These are phyloP conservation scores for Thalassiosira oceanica DNA, from an alignment of 352 stramenopile species.

Conservation along the genomic window DNA sequence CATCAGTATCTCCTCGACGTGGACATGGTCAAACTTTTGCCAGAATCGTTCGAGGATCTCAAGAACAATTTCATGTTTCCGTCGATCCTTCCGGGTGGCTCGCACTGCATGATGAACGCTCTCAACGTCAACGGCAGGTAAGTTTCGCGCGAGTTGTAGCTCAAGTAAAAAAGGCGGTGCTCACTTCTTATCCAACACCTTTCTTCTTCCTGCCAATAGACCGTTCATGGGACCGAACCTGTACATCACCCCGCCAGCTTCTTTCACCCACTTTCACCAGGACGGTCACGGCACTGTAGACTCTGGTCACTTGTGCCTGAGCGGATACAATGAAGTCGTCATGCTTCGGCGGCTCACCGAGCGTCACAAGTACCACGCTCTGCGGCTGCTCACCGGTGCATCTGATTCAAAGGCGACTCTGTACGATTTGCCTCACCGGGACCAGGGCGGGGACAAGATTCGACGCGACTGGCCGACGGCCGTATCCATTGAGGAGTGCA, in stretches of 20 bases:
- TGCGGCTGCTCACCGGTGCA: conserved; percentile 54
- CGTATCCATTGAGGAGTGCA: conserved; percentile 61
- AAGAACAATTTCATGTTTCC: conserved; percentile 59
- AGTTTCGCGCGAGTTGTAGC: no score
- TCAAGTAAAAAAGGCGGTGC: neutral
- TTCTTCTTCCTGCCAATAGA: conserved; percentile 43
- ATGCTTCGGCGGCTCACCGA: conserved; percentile 75
- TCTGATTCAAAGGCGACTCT: conserved; percentile 34
- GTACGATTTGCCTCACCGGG: conserved; percentile 72
- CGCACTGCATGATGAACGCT: conserved; percentile 78
- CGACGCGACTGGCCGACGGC: conserved; percentile 56
- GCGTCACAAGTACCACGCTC: conserved; percentile 68
- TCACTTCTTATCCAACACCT: neutral
- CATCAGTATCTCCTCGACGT: conserved; percentile 74
- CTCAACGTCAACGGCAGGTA: conserved; percentile 54
- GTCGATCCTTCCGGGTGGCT: conserved; percentile 66
- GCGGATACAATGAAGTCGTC: conserved; percentile 82
- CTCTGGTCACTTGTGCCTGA: conserved; percentile 78
- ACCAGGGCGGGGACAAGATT: conserved; percentile 13
- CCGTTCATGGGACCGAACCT: conserved; percentile 83
- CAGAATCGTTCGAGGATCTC: conserved; percentile 53
- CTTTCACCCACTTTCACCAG: conserved; percentile 82
- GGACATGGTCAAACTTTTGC: conserved; percentile 62
- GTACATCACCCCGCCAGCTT: conserved; percentile 32
- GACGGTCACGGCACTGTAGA: conserved; percentile 83